A percentile compares a stretch with the other conserved stretches of the same genome.
Conservation (phyloP, 768 basidiomycete genomes). For the Pisolithus sp. region DNA sequence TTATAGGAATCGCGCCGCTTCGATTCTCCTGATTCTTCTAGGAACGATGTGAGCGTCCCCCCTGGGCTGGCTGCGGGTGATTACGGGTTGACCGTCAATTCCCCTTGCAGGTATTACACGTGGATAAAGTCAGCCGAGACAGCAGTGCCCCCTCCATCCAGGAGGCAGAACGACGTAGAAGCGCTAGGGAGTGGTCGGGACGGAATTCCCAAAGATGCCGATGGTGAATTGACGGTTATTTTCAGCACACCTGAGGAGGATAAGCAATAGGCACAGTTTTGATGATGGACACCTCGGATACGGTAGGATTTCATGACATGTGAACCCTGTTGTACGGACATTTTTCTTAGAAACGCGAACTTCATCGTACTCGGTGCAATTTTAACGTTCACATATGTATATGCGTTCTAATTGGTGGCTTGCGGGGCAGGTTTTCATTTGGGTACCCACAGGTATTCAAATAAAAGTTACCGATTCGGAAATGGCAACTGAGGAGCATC, state of each 20-base stretch:
- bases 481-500: too few species aligned
- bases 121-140: constrained; percentile 35
- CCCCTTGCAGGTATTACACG: constrained; percentile 45
- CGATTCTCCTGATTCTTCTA: constrained; percentile 59
- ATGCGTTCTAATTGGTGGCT: not conserved
- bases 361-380: not conserved
- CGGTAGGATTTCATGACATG: not conserved
- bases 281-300: not conserved
- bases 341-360: not conserved
- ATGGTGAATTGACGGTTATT: constrained; percentile 13
- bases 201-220: constrained; percentile 12
- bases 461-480: too few species aligned
- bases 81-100: not conserved
- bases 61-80: not conserved
- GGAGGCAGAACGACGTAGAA: constrained; percentile 36
- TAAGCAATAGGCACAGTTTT: constrained; percentile 3
- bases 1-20: constrained; percentile 51
- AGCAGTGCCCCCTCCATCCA: constrained; percentile 15
- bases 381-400: too few species aligned
- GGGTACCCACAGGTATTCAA: too few species aligned
- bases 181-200: constrained; percentile 20
- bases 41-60: constrained; percentile 56
- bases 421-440: too few species aligned
- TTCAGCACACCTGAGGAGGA: constrained; percentile 24
- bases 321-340: not conserved